These are phyloP conservation scores for Penicillium sp. DNA, from an alignment of 2,329 filamentous ascomycete species.

Conservation along the genomic window DNA sequence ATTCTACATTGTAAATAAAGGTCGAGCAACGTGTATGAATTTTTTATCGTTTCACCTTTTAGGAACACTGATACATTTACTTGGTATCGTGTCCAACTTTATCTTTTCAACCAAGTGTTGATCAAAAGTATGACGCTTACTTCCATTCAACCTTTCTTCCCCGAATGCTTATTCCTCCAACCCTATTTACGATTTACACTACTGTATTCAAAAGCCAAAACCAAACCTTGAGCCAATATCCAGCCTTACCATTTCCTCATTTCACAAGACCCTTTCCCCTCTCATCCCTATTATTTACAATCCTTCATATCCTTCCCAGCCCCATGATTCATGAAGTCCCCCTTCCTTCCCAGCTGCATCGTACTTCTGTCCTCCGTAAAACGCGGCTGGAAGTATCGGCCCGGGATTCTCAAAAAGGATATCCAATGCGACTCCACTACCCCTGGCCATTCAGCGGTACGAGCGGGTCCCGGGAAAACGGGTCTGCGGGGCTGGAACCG, in stretches of 20 bases:
- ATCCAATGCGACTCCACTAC: conserved; percentile 12
- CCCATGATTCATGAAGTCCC: not conserved
- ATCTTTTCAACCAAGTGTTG: not conserved
- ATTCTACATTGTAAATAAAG: not conserved
- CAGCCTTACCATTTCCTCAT: not conserved
- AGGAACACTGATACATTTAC: not conserved
- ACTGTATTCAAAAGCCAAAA: not conserved
- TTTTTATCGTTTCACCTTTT: not conserved
- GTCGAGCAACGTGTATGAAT: not conserved
- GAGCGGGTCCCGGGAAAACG: conserved; percentile 6
- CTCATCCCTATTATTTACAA: not conserved
- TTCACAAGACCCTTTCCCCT: not conserved
- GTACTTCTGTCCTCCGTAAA: conserved; percentile 23
- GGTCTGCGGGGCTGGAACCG: conserved; percentile 10
- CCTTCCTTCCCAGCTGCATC: conserved; percentile 13
- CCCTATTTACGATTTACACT: not conserved
- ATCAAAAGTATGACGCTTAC: not conserved
- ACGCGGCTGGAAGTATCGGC: conserved; percentile 14
- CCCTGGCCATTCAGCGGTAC: conserved; percentile 11
- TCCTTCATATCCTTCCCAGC: not conserved
- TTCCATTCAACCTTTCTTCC: not conserved
- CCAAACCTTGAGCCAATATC: not conserved
- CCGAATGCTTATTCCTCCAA: not conserved
- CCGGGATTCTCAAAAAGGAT: conserved; percentile 7
- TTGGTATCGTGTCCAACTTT: not conserved